Conservation (phyloP, 2,329 filamentous ascomycete genomes). For the Arthrobotrys pseudoclavata region DNA sequence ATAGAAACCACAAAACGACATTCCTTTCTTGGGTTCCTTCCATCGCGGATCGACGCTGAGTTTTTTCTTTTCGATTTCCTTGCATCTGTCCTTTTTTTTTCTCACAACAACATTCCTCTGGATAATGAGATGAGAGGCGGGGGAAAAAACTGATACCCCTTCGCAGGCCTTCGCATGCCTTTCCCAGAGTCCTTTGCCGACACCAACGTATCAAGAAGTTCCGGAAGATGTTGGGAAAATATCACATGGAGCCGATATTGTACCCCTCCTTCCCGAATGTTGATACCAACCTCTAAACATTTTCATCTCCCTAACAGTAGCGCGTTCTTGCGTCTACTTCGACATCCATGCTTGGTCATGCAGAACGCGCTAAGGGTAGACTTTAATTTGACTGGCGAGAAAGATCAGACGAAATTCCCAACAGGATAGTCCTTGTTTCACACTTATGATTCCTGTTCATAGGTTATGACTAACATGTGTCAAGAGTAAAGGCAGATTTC, state of each 20-base stretch:
- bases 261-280: conserved; percentile 24
- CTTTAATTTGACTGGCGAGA: conserved; percentile 34
- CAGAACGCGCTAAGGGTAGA: conserved; percentile 39
- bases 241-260: conserved; percentile 34
- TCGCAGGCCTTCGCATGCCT: conserved; percentile 41
- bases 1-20: conserved; percentile 43
- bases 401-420: conserved; percentile 57
- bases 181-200: conserved; percentile 43
- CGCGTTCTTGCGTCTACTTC: conserved; percentile 3
- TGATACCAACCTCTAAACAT: conserved; percentile 3
- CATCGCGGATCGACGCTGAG: conserved; percentile 55
- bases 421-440: conserved; percentile 54
- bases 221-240: conserved; percentile 7
- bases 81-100: conserved; percentile 24
- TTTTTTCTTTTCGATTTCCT: conserved; percentile 29
- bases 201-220: conserved; percentile 18
- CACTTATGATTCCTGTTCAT: conserved; percentile 38
- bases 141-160: conserved; percentile 28
- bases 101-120: conserved; percentile 23
- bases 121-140: conserved; percentile 57
- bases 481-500: conserved; percentile 40
- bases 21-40: conserved; percentile 58
- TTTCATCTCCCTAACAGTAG: background rate
- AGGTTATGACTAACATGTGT: conserved; percentile 25
- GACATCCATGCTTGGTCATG: conserved; percentile 7